Evolutionary conservation across 169 alveolate species (phyloP).

Genomic region (Ichthyophthirius multifiliis): DNA sequence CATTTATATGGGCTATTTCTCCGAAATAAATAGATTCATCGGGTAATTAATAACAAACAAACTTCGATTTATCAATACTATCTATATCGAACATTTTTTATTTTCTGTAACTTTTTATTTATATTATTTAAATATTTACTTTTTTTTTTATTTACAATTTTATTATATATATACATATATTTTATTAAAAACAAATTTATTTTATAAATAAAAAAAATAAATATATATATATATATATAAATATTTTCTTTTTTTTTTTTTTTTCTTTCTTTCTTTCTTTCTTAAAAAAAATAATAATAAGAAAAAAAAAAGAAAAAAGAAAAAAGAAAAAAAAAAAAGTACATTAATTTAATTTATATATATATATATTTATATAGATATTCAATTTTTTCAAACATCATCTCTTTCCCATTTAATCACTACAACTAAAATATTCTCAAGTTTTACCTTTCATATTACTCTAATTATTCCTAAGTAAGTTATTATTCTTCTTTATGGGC

Average conservation of each 20-base stretch:
- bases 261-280: background rate
- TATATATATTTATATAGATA: background rate
- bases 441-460: constrained; percentile 57
- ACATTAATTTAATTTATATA: background rate
- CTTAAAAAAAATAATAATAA: background rate
- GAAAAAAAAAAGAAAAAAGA: background rate
- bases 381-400: constrained; percentile 13
- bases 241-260: too few relatives aligned
- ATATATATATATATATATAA: too few relatives aligned
- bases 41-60: background rate
- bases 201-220: background rate
- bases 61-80: background rate
- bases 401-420: constrained; percentile 48
- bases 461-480: constrained; percentile 32
- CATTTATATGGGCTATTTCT: background rate
- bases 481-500: constrained; percentile 48
- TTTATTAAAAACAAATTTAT: background rate
- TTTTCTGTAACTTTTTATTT: background rate
- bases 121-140: background rate
- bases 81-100: constrained; percentile 10
- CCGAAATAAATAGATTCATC: constrained; percentile 17
- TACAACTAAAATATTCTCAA: constrained; percentile 59
- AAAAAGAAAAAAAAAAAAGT: background rate
- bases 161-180: background rate
- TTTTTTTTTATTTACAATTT: background rate